Percentiles rank a stretch among this genome's conserved stretches.
Evolutionary conservation across 2,329 filamentous ascomycete genomes (phyloP).

Genomic region (Aspergillus aculeatus): DNA sequence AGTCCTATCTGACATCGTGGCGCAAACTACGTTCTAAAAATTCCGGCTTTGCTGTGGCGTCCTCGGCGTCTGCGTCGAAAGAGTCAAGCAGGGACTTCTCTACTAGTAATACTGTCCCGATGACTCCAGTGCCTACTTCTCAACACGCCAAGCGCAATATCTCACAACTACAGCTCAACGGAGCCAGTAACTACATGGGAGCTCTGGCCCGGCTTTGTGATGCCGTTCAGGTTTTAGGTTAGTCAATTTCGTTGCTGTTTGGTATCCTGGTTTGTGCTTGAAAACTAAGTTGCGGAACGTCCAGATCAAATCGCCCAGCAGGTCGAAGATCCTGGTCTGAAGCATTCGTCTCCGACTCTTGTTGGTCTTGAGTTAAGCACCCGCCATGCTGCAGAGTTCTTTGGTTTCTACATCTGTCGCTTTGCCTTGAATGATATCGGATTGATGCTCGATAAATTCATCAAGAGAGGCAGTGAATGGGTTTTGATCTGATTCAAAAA

Average conservation of each 20-base stretch:
- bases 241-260: slow-evolving; percentile 19
- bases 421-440: slow-evolving; percentile 87
- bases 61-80: slow-evolving; percentile 36
- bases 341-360: slow-evolving; percentile 88
- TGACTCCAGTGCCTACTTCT: slow-evolving; percentile 62
- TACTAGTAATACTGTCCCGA: slow-evolving; percentile 73
- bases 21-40: slow-evolving; percentile 86
- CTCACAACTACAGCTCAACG: slow-evolving; percentile 67
- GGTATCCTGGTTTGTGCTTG: background rate
- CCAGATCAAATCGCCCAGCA: slow-evolving; percentile 92
- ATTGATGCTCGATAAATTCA: slow-evolving; percentile 88
- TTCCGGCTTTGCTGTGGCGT: slow-evolving; percentile 60
- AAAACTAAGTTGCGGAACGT: background rate
- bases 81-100: slow-evolving; percentile 59
- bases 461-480: slow-evolving; percentile 97
- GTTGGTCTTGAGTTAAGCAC: slow-evolving; percentile 92
- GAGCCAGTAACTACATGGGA: slow-evolving; percentile 89
- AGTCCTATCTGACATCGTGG: slow-evolving; percentile 82
- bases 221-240: slow-evolving; percentile 88
- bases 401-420: slow-evolving; percentile 92
- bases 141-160: slow-evolving; percentile 72
- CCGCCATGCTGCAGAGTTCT: slow-evolving; percentile 93
- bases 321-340: slow-evolving; percentile 90
- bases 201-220: slow-evolving; percentile 88
- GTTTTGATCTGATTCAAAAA: slow-evolving; percentile 56